Conservation (phyloP, 441 rosid species). For the Capsella rubella region DNA sequence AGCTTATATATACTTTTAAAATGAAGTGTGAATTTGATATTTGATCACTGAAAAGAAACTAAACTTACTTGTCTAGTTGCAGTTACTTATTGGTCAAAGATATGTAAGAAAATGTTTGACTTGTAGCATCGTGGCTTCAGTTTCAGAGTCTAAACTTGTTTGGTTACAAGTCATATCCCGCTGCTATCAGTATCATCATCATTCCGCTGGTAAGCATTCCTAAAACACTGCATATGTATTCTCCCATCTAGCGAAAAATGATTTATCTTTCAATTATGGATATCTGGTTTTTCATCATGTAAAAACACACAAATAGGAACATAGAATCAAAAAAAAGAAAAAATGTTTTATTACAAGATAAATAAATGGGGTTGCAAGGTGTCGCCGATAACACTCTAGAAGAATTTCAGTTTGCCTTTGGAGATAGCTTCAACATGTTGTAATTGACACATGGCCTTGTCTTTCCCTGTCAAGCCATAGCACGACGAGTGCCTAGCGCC, state of each 20-base stretch:
- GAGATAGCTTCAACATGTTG: slow-evolving; percentile 56
- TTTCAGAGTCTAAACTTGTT: not conserved
- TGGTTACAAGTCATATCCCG: not conserved
- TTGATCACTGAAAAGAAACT: not conserved
- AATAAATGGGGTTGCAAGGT: slow-evolving; percentile 24
- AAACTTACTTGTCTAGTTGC: not conserved
- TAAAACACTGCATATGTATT: no score
- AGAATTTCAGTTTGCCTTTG: slow-evolving; percentile 74
- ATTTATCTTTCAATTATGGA: not conserved
- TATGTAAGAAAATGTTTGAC: not conserved
- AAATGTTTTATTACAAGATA: slow-evolving; percentile 21
- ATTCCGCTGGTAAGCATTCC: not conserved
- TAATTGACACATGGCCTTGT: slow-evolving; percentile 66
- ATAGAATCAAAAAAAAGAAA: slow-evolving; percentile 12
- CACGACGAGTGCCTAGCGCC: slow-evolving; percentile 65
- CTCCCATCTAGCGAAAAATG: no score
- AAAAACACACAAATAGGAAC: slow-evolving; percentile 23
- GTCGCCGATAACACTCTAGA: slow-evolving; percentile 40
- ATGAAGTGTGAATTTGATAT: not conserved
- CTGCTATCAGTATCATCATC: not conserved
- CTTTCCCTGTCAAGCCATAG: slow-evolving; percentile 66
- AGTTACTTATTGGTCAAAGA: not conserved
- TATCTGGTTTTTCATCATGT: slow-evolving; percentile 10
- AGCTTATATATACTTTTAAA: not conserved
- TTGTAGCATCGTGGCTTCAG: not conserved